These are phyloP conservation scores for Hypoxylon sp. DNA, from an alignment of 2,329 filamentous ascomycete genomes.

Conservation along the genomic window DNA sequence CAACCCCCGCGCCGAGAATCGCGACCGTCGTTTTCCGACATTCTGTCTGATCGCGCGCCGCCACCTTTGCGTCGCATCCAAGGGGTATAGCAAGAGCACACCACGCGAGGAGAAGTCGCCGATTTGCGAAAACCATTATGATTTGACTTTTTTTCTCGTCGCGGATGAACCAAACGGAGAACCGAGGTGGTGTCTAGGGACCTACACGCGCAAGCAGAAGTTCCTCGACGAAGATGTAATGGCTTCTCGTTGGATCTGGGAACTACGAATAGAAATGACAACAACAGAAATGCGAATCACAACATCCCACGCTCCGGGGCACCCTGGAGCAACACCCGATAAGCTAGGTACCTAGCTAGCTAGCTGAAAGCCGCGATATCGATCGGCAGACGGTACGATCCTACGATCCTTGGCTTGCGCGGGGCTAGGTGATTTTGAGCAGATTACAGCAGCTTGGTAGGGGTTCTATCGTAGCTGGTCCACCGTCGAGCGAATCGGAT, in stretches of 20 bases:
- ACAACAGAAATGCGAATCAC: not conserved
- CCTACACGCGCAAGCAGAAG: too few relatives aligned
- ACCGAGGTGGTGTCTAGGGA: too few relatives aligned
- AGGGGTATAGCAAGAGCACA: slow-evolving; percentile 19
- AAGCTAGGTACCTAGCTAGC: slow-evolving; percentile 5
- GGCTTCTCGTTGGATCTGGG: too few relatives aligned
- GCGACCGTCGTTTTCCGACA: slow-evolving; percentile 52
- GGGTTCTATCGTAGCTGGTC: not conserved
- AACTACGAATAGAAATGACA: not conserved
- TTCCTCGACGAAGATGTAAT: too few relatives aligned
- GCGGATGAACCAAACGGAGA: too few relatives aligned
- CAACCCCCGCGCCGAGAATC: slow-evolving; percentile 65
- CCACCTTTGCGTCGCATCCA: slow-evolving; percentile 5
- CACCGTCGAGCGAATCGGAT: not conserved
- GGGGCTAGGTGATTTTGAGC: slow-evolving; percentile 20
- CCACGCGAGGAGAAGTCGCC: slow-evolving; percentile 8
- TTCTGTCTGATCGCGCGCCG: slow-evolving; percentile 12
- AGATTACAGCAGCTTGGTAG: slow-evolving; percentile 5
- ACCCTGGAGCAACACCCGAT: slow-evolving; percentile 25
- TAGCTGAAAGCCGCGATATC: slow-evolving; percentile 11
- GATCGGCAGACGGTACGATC: slow-evolving; percentile 11
- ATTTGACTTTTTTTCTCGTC: not conserved
- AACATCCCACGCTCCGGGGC: not conserved
- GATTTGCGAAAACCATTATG: slow-evolving; percentile 16
- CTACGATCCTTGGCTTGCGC: slow-evolving; percentile 17